Evolutionary conservation across 2,329 filamentous ascomycete genomes (phyloP), one percentile per base, ranked within the genome.

Genomic region (Hortaea werneckii): DNA sequence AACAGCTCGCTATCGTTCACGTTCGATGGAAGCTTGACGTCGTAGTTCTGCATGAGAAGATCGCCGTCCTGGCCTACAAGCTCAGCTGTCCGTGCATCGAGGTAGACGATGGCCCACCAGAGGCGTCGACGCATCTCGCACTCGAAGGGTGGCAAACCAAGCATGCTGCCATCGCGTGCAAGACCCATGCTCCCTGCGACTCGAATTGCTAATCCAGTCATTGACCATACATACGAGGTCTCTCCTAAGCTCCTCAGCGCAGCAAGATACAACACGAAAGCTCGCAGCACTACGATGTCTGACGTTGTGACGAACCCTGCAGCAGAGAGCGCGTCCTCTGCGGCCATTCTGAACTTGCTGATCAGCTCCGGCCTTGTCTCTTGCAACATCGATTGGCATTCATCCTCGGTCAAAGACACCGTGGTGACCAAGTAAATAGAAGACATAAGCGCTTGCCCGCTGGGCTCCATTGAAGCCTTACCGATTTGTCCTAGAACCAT

Each of bases 21-120:
- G 44, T 79, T 78, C 3, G 71, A 61, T 0, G 76, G 74, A 49
- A 51, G 47, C 10, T 45, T 46, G 13, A 54, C 54, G n/a, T 56
- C 54, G 42, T 54, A 53, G 35, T 52, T 52, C 41, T 55, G 54
- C 29, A 50, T 49, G 47, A 57, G 55, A 8, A 56, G 49, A 44
- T 57, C 55, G 10, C 52, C 53, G 30, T 55, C 52, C 42, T 57
- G 54, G 5, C 56, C 56, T 5, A 57, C 54, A 3, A 86, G 75
- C 59, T 87, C 83, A 46, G 79, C 75, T 34, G 85, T 75, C 20
- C 83, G 79, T 49, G 75, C 72, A 60, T 88, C 84, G 52, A 85
- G 82, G 27, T 78, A 70, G 1, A 82, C 72, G 11, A 88, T 49
- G 4, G 52, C 57, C 59, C 61, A 64, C 59, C 59, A 65, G 6